phyloP scores from a whole-genome alignment of 1,284 basidiomycete species.

The Ceratorhiza oryzae-sativae region DNA sequence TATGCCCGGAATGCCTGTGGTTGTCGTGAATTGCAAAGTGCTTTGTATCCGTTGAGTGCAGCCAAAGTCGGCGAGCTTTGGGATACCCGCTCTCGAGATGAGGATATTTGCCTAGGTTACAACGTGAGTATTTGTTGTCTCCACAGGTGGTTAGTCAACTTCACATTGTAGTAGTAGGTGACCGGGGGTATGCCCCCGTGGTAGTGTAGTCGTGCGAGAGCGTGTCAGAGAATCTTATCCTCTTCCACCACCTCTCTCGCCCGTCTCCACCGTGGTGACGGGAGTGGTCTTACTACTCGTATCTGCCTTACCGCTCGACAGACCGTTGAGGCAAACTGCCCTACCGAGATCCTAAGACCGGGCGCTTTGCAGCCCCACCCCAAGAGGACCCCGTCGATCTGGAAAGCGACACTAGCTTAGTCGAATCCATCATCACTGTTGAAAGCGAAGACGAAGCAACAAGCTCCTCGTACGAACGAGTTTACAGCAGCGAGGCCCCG shows the following conservation, averaged over 20 bases:
- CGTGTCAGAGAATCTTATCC: background rate
- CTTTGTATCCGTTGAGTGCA: background rate
- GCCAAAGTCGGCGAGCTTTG: constrained; percentile 23
- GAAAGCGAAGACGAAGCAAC: too few species aligned
- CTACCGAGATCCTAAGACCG: too few species aligned
- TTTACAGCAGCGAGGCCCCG: too few species aligned
- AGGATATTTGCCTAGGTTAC: background rate
- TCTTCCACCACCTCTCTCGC: background rate
- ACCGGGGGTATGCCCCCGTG: constrained; percentile 23
- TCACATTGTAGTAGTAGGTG: constrained; percentile 7
- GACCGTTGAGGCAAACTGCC: too few species aligned
- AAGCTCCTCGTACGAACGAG: too few species aligned
- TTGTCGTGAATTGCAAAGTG: background rate
- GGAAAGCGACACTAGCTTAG: too few species aligned
- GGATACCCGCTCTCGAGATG: background rate
- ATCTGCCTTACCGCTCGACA: too few species aligned
- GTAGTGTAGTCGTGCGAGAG: background rate
- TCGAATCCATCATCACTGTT: too few species aligned
- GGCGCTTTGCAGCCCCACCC: too few species aligned
- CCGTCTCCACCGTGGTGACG: background rate
- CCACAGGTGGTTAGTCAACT: too few species aligned
- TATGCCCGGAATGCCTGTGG: background rate
- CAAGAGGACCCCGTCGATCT: too few species aligned
- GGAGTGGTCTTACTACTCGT: background rate
- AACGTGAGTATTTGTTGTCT: too few species aligned